A percentile compares a stretch with the other conserved stretches of the same genome.
phyloP scores from a whole-genome alignment of 2,329 filamentous ascomycete species.

The Neophaeococcomyces mojaviensis region DNA sequence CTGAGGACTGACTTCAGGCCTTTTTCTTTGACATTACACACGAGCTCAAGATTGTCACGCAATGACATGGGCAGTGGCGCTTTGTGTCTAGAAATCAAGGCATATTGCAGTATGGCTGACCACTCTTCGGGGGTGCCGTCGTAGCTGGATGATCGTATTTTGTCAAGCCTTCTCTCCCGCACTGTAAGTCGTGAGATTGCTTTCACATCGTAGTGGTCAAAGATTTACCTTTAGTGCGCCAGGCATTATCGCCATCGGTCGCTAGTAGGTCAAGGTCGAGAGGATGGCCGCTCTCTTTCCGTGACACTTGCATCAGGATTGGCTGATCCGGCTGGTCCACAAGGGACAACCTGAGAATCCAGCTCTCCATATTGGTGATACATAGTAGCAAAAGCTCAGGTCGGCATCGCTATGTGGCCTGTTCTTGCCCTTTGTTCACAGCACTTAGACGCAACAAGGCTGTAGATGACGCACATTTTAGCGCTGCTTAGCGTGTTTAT shows the following conservation, averaged over 20 bases:
- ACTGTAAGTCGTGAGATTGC: constrained; percentile 25
- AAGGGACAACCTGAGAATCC: constrained; percentile 32
- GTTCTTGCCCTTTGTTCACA: no score
- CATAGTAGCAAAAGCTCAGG: background rate
- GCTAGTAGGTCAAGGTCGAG: constrained; percentile 50
- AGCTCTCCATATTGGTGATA: background rate
- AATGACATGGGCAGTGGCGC: constrained; percentile 5
- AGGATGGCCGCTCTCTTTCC: constrained; percentile 24
- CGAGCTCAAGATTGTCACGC: constrained; percentile 15
- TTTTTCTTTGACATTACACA: constrained; percentile 15
- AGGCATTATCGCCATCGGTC: constrained; percentile 52
- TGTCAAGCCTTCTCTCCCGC: constrained; percentile 29
- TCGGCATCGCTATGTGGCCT: background rate
- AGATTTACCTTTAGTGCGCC: constrained; percentile 37
- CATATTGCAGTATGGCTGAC: constrained; percentile 29
- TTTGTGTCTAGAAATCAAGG: constrained; percentile 23
- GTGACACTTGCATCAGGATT: constrained; percentile 45
- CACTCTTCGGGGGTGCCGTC: constrained; percentile 38
- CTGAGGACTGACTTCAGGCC: constrained; percentile 28
- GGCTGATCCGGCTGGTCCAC: constrained; percentile 33
- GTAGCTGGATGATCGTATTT: constrained; percentile 36
- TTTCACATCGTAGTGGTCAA: constrained; percentile 5
- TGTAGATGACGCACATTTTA: no score
- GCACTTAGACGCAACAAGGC: no score
- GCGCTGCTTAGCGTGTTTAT: no score